Evolutionary conservation across 2,329 filamentous ascomycete genomes (phyloP), one percentile per base, ranked within the genome.

Genomic region (Erysiphe pulchra): DNA sequence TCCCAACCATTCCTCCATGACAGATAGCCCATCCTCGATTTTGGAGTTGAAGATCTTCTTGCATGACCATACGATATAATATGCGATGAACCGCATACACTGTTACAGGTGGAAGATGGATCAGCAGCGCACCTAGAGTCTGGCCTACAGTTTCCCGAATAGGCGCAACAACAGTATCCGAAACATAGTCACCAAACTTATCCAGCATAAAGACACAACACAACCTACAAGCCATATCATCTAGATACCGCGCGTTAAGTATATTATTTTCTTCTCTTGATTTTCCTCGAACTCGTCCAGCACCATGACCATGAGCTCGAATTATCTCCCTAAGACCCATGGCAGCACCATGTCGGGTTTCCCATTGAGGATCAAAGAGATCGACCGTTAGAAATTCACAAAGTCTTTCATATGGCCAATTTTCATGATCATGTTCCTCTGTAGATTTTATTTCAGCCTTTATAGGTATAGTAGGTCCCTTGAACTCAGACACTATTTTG

Each of bases 131-230:
- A 54, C 87, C 92, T 13, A 98, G 67, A 2, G 86, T 87, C 62
- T 98, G 90, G 41, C 90, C 90, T 37, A 92, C 82, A 0, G 86
- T 93, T 63, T 98, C 90, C 51, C 90, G 72, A 51, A 98, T 94
- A 0, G 90, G 90, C 0, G 90, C 90, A 37, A 98, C 85, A 0
- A 92, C 92, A 45, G 84, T 98, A 60, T 98, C 90, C 5, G 86
- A 93, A 48, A 92, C 90, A 63, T 94, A 98, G 58, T 98, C 90
- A 47, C 86, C 92, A 57, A 98, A 98, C 45, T 86, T 77, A 62
- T 98, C 90, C 14, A 98, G 75, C 77, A 98, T 94, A 55, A 98
- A 78, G 45, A 98, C 86, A 58, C 83, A 93, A 60, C 86, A 87
- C 43, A 98, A 71, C 24, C 90, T 80, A 56, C 86, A 94, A n/a